Conservation (phyloP, 257 asterid genomes). For the Fraxinus anomala region DNA sequence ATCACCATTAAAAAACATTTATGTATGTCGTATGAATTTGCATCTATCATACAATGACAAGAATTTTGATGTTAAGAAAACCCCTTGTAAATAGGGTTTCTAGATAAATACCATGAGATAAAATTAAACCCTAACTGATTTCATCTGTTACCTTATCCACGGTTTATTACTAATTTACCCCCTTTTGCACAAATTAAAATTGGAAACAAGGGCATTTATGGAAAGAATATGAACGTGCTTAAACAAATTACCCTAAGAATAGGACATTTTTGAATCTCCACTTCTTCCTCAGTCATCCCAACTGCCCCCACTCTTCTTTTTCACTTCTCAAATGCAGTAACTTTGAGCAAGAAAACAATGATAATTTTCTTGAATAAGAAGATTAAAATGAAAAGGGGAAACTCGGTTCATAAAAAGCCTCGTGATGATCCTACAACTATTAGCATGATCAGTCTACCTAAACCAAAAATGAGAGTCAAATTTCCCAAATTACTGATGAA, state of each 20-base stretch:
- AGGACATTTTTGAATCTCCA: slow-evolving; percentile 37
- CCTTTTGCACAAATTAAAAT: neutral
- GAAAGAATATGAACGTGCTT: neutral
- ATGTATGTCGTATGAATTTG: too few relatives aligned
- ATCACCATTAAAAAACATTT: too few relatives aligned
- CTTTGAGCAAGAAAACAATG: slow-evolving; percentile 10
- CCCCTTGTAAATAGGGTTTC: too few relatives aligned
- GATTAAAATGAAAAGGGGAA: neutral
- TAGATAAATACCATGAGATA: neutral
- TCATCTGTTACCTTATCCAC: neutral
- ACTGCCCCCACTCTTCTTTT: slow-evolving; percentile 25
- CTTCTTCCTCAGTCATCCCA: slow-evolving; percentile 28
- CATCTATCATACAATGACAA: too few relatives aligned
- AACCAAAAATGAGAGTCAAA: slow-evolving; percentile 10
- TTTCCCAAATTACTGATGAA: neutral
- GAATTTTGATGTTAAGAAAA: too few relatives aligned
- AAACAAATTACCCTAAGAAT: slow-evolving; percentile 33
- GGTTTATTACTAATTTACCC: neutral
- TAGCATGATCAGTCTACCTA: neutral
- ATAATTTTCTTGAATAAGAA: neutral
- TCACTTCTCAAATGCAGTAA: neutral
- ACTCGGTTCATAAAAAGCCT: neutral
- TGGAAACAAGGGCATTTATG: neutral
- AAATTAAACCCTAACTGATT: neutral
- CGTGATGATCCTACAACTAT: neutral